These are phyloP conservation scores for Elongisporangium undulatum DNA, from an alignment of 352 stramenopile genomes.

Conservation along the genomic window DNA sequence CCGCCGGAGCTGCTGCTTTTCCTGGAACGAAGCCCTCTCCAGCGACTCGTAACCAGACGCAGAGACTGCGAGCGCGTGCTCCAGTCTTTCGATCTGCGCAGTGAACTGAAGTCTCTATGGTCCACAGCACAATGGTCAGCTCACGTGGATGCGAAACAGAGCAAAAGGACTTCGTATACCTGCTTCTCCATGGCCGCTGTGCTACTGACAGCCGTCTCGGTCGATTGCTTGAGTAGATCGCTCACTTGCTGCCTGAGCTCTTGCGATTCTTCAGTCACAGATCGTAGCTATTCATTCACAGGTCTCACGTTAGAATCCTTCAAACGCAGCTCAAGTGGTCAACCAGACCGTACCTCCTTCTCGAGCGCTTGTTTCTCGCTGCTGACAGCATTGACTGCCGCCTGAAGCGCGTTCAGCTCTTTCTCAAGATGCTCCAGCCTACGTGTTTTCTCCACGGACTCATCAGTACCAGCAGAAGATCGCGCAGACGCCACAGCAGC, in stretches of 20 bases:
- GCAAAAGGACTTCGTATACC: not conserved
- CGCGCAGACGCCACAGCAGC: not conserved
- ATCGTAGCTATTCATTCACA: not conserved
- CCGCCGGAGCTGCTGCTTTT: conserved; percentile 24
- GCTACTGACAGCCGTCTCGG: not conserved
- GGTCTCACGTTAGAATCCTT: too few relatives aligned
- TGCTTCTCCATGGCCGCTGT: not conserved
- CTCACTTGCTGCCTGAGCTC: not conserved
- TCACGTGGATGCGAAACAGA: not conserved
- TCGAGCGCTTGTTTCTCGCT: conserved; percentile 5
- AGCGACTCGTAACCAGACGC: conserved; percentile 12
- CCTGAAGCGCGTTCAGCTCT: conserved; percentile 9
- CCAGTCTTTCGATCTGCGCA: conserved; percentile 1
- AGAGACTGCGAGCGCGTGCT: conserved; percentile 5
- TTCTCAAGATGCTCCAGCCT: conserved; percentile 10
- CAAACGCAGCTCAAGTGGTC: not conserved
- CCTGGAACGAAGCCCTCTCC: conserved; percentile 13
- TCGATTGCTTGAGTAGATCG: not conserved
- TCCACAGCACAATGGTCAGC: not conserved
- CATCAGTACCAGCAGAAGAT: not conserved
- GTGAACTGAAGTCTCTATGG: not conserved
- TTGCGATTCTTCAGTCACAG: not conserved
- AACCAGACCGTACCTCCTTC: conserved; percentile 1
- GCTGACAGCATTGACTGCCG: not conserved
- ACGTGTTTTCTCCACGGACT: conserved; percentile 4